Conservation (phyloP, 306 rosid species). For the Pyrus communis region DNA sequence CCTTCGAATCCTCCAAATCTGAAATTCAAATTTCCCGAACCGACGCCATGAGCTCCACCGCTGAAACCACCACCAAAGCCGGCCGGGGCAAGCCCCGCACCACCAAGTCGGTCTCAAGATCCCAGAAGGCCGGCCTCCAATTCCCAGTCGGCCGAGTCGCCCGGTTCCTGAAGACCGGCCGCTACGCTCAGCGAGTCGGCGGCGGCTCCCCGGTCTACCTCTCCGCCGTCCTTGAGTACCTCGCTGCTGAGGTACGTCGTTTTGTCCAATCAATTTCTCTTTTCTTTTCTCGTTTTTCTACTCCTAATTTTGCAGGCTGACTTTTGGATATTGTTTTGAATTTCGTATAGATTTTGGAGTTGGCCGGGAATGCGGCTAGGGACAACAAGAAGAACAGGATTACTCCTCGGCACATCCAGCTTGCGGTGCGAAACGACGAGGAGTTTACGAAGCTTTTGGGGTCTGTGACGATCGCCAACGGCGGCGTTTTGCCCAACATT, state of each 20-base stretch:
- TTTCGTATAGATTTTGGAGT: constrained; percentile 36
- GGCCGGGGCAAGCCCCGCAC: constrained; percentile 56
- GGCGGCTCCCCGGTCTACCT: constrained; percentile 80
- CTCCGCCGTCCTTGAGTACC: constrained; percentile 83
- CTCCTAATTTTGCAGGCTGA: background rate
- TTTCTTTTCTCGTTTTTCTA: background rate
- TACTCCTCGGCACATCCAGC: constrained; percentile 63
- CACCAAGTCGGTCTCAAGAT: constrained; percentile 51
- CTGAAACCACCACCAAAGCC: constrained; percentile 10
- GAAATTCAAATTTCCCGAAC: background rate
- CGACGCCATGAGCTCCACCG: constrained; percentile 25
- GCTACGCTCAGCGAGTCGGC: constrained; percentile 66
- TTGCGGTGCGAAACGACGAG: constrained; percentile 69
- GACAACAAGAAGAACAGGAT: constrained; percentile 70
- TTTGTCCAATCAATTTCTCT: background rate
- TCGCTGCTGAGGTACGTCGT: constrained; percentile 60
- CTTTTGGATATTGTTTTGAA: background rate
- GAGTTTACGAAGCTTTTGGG: constrained; percentile 54
- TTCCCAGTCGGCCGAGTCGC: constrained; percentile 79
- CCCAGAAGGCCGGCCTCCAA: constrained; percentile 78
- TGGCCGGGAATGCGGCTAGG: constrained; percentile 63
- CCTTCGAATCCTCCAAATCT: background rate
- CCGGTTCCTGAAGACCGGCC: constrained; percentile 62
- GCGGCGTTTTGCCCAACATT: constrained; percentile 55
- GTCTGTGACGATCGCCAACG: constrained; percentile 49